Evolutionary conservation across 2,329 filamentous ascomycete genomes (phyloP), one percentile per base, ranked within the genome.

Genomic region (Calonectria leucothoes): DNA sequence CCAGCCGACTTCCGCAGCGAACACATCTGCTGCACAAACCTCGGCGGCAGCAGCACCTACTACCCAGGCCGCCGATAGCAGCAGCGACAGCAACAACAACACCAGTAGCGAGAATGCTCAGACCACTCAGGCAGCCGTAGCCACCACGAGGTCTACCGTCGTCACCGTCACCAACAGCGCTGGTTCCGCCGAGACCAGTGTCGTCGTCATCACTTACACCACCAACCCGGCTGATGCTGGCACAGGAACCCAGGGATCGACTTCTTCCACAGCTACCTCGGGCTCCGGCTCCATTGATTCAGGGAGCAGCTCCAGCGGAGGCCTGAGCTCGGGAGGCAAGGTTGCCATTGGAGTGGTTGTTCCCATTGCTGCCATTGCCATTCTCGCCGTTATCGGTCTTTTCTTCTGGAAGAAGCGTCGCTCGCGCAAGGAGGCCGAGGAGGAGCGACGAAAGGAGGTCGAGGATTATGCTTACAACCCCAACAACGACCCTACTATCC

Each of bases 381-480:
- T 98, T 23, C 88, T 98, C 27, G 92, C 96, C 3, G 84, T 96
- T 11, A 91, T 91, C 4, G 94, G 92, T 8, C 88, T 98, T 33
- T 95, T 94, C 84, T 91, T 96, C 81, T 99, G 95, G 95, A 92
- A 94, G 82, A 95, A 92, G 86, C 93, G 95, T 75, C 98, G 97
- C 87, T 93, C 94, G 80, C 92, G 93, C 76, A 97, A 95, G 87
- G 91, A 92, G 75, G 94, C 93, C 17, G 95, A 97, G 82, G 97
- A 98, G 82, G 92, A 96, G 80, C 92, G 97, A 65, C 92, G 96
- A 76, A 98, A 98, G 86, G 97, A 99, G 85, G 95, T 98, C 14
- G 96, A 98, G 83, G 97, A 98, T 82, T 98, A 98, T 83, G 93
- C 94, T 37, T 98, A 96, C 88, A 98, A 98, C 84, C 97, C 97